phyloP scores from a whole-genome alignment of 1,284 basidiomycete genomes.

The Sporisorium scitamineum region DNA sequence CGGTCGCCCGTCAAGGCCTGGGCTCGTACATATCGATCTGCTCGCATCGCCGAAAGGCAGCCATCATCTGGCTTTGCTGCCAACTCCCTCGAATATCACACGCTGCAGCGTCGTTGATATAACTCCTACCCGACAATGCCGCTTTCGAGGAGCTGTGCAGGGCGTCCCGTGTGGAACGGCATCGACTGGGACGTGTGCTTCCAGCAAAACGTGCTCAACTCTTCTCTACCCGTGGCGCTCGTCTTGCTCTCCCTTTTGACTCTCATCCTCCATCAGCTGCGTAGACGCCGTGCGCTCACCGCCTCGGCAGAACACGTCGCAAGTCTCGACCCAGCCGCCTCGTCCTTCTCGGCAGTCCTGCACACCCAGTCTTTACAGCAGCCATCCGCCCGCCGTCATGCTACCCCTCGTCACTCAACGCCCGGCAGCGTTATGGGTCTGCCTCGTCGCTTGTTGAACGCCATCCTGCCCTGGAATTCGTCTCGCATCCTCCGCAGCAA shows the following conservation, averaged over 20 bases:
- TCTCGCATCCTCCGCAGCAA: slow-evolving; percentile 40
- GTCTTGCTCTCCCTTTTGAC: slow-evolving; percentile 37
- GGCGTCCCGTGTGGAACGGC: slow-evolving; percentile 41
- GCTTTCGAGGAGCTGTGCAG: slow-evolving; percentile 21
- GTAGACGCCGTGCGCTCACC: slow-evolving; percentile 29
- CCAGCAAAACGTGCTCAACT: slow-evolving; percentile 48
- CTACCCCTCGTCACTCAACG: neutral
- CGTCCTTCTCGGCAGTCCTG: slow-evolving; percentile 39
- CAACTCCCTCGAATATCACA: neutral
- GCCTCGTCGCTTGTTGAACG: slow-evolving; percentile 30
- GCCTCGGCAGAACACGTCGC: slow-evolving; percentile 51
- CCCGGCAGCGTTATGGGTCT: slow-evolving; percentile 8
- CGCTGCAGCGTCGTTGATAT: neutral
- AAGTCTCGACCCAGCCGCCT: slow-evolving; percentile 52
- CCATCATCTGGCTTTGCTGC: neutral
- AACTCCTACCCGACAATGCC: slow-evolving; percentile 11
- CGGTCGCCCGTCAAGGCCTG: neutral
- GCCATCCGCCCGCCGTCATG: neutral
- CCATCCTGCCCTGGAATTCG: slow-evolving; percentile 56
- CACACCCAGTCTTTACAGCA: slow-evolving; percentile 17
- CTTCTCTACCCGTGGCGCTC: slow-evolving; percentile 34
- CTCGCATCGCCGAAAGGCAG: neutral
- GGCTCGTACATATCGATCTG: neutral
- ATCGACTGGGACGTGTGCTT: slow-evolving; percentile 53
- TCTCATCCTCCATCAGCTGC: slow-evolving; percentile 39